Base-by-base conservation (phyloP, 371 early-diverging fungal species). In the Syncephalastrum sp. region DNA sequence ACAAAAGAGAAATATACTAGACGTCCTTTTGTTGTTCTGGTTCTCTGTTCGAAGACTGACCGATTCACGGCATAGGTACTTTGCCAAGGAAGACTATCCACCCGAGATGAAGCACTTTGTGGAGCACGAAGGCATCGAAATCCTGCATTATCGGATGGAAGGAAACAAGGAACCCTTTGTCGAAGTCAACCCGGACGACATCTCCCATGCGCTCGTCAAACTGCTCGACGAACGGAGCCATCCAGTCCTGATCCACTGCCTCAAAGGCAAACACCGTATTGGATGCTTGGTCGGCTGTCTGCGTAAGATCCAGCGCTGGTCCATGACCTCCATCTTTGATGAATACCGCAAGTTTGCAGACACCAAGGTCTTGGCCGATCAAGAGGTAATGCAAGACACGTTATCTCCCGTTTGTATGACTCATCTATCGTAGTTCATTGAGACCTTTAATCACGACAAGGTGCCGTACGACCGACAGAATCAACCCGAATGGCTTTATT, bases 151-250 rank as follows among this genome's bases (percentile, higher is more conserved):
- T 61, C 66, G 81, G 52, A 88, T 94, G 48, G 84, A 88, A 27
- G 94, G 93, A 23, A 97, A 96, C 69, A 96, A 95, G 83, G 96
- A 96, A 60, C 98, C 97, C 1, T 96, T 95, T 71, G 74, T 79
- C 15, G 94, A 96, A 62, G 93, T 96, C 48, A 92, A 93, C 64
- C 83, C 85, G 50, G 71, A 74, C 14, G 87, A 88, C 48, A 90
- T 97, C 38, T 82, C 86, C 19, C 81, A 82, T 54, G 91, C 92
- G 0, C 74, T 97, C 27, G 86, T 85, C 0, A 85, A 88, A 50
- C 82, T 96, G 1, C 64, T 94, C 10, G 90, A 92, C 67, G 68
- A 75, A 46, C 64, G 90, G 57, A 90, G 90, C 55, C 92, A 91
- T 65, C 92, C 91, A 65, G 78, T 95, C 3, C 73, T 97, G 19